Base-by-base conservation (phyloP, 1,139 yeast genomes). In the Suhomyces guaymorum region DNA sequence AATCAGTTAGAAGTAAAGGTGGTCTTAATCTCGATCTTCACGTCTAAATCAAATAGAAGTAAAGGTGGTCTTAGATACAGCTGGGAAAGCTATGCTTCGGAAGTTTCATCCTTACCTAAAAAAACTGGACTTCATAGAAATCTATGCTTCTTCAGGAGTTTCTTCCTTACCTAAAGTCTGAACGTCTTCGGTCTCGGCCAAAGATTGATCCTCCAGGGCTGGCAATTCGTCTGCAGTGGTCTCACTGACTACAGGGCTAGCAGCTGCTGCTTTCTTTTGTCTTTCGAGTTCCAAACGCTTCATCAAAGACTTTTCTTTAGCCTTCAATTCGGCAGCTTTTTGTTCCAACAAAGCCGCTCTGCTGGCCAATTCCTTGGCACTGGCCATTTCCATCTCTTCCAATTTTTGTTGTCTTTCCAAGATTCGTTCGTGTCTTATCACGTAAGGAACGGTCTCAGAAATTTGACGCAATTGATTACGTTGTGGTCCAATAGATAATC, bases 371-470 rank as follows among this genome's bases (percentile, higher is more conserved):
- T 83, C 90, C 54, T 74, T 73, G 0, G 92, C 92, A 43, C 86
- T 78, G 42, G 82, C 82, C 57, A 82, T 80, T 55, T 84, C 94
- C 63, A 84, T 63, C 51, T 84, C 88, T 53, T 84, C 90, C 42
- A 84, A 64, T 59, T 82, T 83, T 41, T 80, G 86, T 53, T 84
- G 90, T 57, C 86, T 80, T 39, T 83, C 83, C 47, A 80, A 63
- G 37, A 83, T 73, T 42, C 85, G 73, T 56, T 84, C 92, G 55
- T 84, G 92, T 54, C 86, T 75, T 44, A 84, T 66, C 23, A 83
- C 84, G 48, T 84, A 84, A 21, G 94, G 94, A 19, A 84, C 87
- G 2, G 92, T 84, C 54, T 83, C 92, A 23, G 89, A 80, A 37
- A 84, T 79, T 55, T 80, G 84, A 55, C 94, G 73, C 47, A 84